These are phyloP conservation scores for Elsinoe batatas DNA, from an alignment of 2,329 filamentous ascomycete genomes.

Conservation along the genomic window DNA sequence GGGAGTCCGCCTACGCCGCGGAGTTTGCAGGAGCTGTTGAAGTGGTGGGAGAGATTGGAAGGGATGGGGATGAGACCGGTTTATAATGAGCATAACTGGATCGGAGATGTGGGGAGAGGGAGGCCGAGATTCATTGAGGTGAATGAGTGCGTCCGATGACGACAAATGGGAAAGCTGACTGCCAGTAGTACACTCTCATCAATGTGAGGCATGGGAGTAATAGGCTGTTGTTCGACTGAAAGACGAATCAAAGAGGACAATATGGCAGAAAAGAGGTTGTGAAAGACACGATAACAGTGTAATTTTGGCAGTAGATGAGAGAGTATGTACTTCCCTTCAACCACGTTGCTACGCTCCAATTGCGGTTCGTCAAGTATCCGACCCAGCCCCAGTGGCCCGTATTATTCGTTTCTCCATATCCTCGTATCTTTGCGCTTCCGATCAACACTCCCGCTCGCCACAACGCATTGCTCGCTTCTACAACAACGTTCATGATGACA, in stretches of 20 bases:
- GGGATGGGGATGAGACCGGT: neutral
- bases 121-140: neutral
- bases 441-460: neutral
- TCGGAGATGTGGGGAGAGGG: neutral
- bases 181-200: neutral
- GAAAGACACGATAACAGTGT: too few species aligned
- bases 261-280: too few species aligned
- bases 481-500: neutral
- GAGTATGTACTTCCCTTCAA: too few species aligned
- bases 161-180: neutral
- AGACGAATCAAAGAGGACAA: neutral
- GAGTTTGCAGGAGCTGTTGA: neutral
- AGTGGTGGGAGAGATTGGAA: constrained; percentile 9
- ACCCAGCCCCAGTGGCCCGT: too few species aligned
- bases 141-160: neutral
- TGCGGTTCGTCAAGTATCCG: too few species aligned
- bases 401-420: too few species aligned
- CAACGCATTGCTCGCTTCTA: neutral
- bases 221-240: neutral
- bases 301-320: too few species aligned
- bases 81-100: constrained; percentile 20
- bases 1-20: neutral
- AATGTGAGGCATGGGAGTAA: neutral
- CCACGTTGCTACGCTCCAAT: too few species aligned
- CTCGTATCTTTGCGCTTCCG: too few species aligned